Conservation (phyloP, 2,329 filamentous ascomycete species). For the Shiraia sp. region DNA sequence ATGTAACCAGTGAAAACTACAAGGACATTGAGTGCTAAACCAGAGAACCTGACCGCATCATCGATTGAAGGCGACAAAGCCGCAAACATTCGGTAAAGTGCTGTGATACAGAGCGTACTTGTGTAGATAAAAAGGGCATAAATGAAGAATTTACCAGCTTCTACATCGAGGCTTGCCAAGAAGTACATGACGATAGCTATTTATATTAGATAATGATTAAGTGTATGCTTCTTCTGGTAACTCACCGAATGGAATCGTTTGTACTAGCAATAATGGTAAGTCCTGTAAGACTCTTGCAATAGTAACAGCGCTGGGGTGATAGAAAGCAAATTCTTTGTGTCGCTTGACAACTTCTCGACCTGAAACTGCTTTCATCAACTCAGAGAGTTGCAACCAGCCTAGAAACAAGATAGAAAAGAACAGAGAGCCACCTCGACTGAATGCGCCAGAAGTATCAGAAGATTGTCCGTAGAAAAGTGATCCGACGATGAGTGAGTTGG, state of each 20-base stretch:
- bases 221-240: background rate
- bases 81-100: constrained; percentile 69
- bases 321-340: constrained; percentile 70
- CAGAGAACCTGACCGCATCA: constrained; percentile 67
- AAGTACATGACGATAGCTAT: constrained; percentile 65
- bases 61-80: constrained; percentile 66
- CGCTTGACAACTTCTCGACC: constrained; percentile 71
- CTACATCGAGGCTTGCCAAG: constrained; percentile 61
- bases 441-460: constrained; percentile 63
- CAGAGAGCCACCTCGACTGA: constrained; percentile 64
- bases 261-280: constrained; percentile 62
- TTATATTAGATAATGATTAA: constrained; percentile 7
- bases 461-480: constrained; percentile 75
- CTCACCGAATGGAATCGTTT: constrained; percentile 60
- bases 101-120: constrained; percentile 65
- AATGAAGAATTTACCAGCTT: constrained; percentile 67
- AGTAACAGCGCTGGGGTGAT: constrained; percentile 67
- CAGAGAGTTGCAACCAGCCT: constrained; percentile 73
- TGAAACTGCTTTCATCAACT: constrained; percentile 76
- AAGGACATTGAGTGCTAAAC: constrained; percentile 64
- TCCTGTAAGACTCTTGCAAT: constrained; percentile 66
- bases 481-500: constrained; percentile 74
- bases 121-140: constrained; percentile 67
- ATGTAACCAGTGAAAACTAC: constrained; percentile 69
- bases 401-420: constrained; percentile 72